These are phyloP conservation scores for Hyaloscypha bicolor DNA, from an alignment of 495 filamentous ascomycete genomes.

Conservation along the genomic window DNA sequence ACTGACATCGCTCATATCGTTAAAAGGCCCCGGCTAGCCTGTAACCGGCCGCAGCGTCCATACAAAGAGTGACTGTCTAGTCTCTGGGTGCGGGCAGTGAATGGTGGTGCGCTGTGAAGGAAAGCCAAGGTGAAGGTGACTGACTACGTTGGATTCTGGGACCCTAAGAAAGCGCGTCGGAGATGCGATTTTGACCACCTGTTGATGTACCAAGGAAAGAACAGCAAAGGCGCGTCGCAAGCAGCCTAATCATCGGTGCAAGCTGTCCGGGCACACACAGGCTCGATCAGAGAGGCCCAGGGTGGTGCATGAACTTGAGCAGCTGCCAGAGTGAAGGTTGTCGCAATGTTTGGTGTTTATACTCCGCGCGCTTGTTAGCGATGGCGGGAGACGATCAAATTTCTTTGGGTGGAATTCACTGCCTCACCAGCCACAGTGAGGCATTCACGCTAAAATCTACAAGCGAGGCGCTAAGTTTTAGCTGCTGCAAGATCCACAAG, in stretches of 20 bases:
- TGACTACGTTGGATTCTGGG: not conserved
- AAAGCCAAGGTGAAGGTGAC: not conserved
- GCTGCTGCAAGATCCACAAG: not conserved
- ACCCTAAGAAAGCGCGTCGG: not conserved
- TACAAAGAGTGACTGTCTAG: constrained; percentile 6
- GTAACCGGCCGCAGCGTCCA: constrained; percentile 16
- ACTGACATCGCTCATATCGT: constrained; percentile 31
- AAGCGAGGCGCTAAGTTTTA: not conserved
- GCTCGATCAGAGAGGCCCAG: not conserved
- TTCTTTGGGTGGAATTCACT: not conserved
- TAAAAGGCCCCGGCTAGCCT: constrained; percentile 22
- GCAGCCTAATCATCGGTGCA: not conserved
- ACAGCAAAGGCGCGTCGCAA: not conserved
- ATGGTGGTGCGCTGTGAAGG: not conserved
- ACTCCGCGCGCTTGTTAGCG: not conserved
- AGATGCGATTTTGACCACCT: not conserved
- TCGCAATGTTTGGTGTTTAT: constrained; percentile 2
- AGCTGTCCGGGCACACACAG: not conserved
- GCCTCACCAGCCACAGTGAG: not conserved
- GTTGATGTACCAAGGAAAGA: not conserved
- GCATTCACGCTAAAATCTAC: not conserved
- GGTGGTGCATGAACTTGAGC: not conserved
- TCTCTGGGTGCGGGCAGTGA: not conserved
- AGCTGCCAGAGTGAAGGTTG: not conserved
- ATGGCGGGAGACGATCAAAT: not conserved